phyloP scores from a whole-genome alignment of 768 basidiomycete genomes.

The Rhodotorula sphaerocarpa region DNA sequence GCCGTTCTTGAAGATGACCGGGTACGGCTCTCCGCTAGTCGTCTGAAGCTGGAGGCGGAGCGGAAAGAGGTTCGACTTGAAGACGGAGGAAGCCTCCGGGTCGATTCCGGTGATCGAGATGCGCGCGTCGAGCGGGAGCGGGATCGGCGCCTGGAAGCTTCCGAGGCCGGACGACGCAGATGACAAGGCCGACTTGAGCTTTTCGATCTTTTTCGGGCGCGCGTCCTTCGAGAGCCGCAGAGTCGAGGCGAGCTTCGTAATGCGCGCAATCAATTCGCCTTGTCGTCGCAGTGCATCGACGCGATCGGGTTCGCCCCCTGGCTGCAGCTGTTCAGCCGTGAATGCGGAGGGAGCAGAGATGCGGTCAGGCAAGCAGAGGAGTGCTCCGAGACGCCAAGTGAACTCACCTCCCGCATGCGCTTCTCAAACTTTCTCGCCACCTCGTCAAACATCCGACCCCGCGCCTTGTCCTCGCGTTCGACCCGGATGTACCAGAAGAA shows the following conservation, averaged over 20 bases:
- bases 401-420: conserved; percentile 69
- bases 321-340: conserved; percentile 43
- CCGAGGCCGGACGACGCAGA: conserved; percentile 80
- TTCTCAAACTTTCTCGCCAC: conserved; percentile 86
- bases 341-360: not conserved
- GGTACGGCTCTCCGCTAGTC: conserved; percentile 56
- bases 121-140: conserved; percentile 83
- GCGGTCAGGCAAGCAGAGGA: not conserved
- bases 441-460: conserved; percentile 86
- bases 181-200: conserved; percentile 65
- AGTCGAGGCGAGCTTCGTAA: conserved; percentile 78
- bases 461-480: conserved; percentile 70
- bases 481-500: conserved; percentile 98
- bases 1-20: conserved; percentile 96
- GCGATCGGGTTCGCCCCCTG: conserved; percentile 68
- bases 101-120: conserved; percentile 76
- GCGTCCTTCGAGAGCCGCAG: conserved; percentile 83
- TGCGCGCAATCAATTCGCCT: conserved; percentile 73
- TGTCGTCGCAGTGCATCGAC: conserved; percentile 85
- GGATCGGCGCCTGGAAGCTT: conserved; percentile 61
- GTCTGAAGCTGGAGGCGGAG: conserved; percentile 84
- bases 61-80: conserved; percentile 94
- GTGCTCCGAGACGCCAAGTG: too few relatives aligned
- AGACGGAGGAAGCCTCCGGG: conserved; percentile 84
- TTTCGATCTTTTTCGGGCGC: conserved; percentile 94